Percentiles rank a stretch among this genome's conserved stretches.
Conservation (phyloP, 2,329 filamentous ascomycete species). For the Tetracladium maxilliforme region DNA sequence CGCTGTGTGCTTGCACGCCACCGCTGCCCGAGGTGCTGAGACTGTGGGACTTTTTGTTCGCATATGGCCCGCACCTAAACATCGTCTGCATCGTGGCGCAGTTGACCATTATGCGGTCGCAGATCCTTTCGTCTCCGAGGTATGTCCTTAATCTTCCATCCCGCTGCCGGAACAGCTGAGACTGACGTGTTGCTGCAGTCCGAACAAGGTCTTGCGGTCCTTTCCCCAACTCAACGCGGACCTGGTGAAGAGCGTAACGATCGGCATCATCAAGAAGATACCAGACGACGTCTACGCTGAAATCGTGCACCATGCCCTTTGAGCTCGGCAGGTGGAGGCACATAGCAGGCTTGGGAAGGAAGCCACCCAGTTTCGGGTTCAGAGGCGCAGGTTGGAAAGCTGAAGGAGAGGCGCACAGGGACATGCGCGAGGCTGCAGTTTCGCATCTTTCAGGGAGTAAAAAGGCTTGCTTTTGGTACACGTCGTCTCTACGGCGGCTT, state of each 20-base stretch:
- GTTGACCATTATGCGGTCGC: constrained; percentile 72
- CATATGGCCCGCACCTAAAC: constrained; percentile 88
- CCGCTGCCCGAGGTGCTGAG: constrained; percentile 84
- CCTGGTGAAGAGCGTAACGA: constrained; percentile 70
- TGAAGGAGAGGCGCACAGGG: too few relatives aligned
- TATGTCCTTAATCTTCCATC: constrained; percentile 22
- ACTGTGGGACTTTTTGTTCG: constrained; percentile 95
- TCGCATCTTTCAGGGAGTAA: too few relatives aligned
- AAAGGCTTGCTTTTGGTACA: too few relatives aligned
- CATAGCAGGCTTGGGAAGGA: too few relatives aligned
- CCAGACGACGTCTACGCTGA: constrained; percentile 83
- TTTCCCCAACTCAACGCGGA: constrained; percentile 75
- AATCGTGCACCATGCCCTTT: constrained; percentile 81
- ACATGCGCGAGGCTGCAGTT: too few relatives aligned
- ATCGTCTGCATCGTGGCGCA: constrained; percentile 95
- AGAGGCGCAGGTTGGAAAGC: too few relatives aligned
- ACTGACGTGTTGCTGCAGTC: constrained; percentile 37
- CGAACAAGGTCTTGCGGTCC: constrained; percentile 80
- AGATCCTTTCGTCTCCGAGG: constrained; percentile 74
- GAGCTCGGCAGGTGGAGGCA: too few relatives aligned
- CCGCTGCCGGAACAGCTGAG: constrained; percentile 5
- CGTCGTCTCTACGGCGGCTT: too few relatives aligned
- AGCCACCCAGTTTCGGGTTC: too few relatives aligned
- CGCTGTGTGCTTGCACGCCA: constrained; percentile 88
- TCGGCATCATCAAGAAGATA: constrained; percentile 79